Percentiles rank a stretch among this genome's conserved stretches.
Conservation (phyloP, 2,329 filamentous ascomycete genomes). For the Monilinia aucupariae region DNA sequence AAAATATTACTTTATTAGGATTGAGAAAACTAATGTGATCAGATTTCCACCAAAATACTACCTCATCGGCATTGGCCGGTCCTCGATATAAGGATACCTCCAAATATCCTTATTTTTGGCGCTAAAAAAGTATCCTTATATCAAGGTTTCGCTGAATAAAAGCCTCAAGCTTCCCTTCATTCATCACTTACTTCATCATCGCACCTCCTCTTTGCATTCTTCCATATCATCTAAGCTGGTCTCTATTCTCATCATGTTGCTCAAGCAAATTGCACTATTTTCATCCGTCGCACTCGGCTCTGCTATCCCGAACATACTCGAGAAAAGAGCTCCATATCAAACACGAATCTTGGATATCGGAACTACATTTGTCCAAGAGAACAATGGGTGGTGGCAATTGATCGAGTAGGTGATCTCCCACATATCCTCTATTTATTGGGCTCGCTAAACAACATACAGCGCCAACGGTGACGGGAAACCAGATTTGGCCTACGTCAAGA, state of each 20-base stretch:
- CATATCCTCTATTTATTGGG: neutral
- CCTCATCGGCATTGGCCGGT: no score
- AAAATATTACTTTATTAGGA: no score
- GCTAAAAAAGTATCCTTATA: no score
- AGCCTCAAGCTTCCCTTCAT: neutral
- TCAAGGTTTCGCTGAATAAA: no score
- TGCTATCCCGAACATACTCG: neutral
- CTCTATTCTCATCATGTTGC: neutral
- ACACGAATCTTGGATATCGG: slow-evolving; percentile 8
- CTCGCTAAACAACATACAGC: neutral
- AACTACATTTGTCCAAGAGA: slow-evolving; percentile 12
- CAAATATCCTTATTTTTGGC: no score
- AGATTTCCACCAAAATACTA: no score
- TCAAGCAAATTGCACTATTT: neutral
- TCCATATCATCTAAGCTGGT: neutral
- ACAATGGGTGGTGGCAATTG: slow-evolving; percentile 18
- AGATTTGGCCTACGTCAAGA: slow-evolving; percentile 12
- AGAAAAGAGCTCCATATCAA: slow-evolving; percentile 10
- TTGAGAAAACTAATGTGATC: no score
- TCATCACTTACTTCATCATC: neutral
- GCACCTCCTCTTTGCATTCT: neutral
- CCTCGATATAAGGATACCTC: no score
- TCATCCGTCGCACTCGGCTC: neutral
- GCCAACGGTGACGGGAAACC: slow-evolving; percentile 6
- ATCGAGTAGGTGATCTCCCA: slow-evolving; percentile 8